phyloP scores from a whole-genome alignment of 2,329 filamentous ascomycete species.

The Ramularia collo-cygni region DNA sequence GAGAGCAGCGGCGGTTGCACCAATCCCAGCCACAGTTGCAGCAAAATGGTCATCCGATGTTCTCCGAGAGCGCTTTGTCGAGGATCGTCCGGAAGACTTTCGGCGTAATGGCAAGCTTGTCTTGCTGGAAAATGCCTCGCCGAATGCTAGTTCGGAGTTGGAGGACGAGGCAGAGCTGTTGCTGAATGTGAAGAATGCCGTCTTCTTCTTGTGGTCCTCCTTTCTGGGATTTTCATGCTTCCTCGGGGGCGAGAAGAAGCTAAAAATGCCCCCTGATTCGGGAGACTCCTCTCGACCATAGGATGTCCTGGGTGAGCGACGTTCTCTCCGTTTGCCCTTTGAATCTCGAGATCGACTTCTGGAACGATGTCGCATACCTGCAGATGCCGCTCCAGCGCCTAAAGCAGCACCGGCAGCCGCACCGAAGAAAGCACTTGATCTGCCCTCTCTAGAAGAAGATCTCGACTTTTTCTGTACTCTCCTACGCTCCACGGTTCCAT shows the following conservation, averaged over 20 bases:
- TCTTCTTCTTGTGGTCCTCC: slow-evolving; percentile 32
- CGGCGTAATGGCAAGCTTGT: slow-evolving; percentile 14
- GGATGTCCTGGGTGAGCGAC: slow-evolving; percentile 10
- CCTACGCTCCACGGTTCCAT: slow-evolving; percentile 26
- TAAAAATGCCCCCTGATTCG: slow-evolving; percentile 17
- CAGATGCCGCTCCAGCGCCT: slow-evolving; percentile 17
- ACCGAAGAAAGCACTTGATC: slow-evolving; percentile 10
- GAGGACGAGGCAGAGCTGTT: slow-evolving; percentile 41
- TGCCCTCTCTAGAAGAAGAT: slow-evolving; percentile 31
- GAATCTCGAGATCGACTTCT: slow-evolving; percentile 37
- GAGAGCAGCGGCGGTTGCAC: slow-evolving; percentile 44
- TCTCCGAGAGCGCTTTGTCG: slow-evolving; percentile 25
- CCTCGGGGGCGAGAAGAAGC: slow-evolving; percentile 27
- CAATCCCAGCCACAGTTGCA: slow-evolving; percentile 40
- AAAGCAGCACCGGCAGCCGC: slow-evolving; percentile 7
- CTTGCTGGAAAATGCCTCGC: slow-evolving; percentile 27
- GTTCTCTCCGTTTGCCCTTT: slow-evolving; percentile 9
- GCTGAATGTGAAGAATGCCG: slow-evolving; percentile 44
- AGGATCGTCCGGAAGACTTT: slow-evolving; percentile 17
- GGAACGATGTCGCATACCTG: slow-evolving; percentile 26
- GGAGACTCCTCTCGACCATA: slow-evolving; percentile 16
- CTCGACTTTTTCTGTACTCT: slow-evolving; percentile 17
- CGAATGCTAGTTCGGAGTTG: slow-evolving; percentile 42
- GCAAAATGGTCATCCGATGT: slow-evolving; percentile 42
- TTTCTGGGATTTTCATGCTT: slow-evolving; percentile 14